Evolutionary conservation across 805 yeast species (phyloP), one percentile per base, ranked within the genome.

Genomic region (Wickerhamiella vanderwaltii): DNA sequence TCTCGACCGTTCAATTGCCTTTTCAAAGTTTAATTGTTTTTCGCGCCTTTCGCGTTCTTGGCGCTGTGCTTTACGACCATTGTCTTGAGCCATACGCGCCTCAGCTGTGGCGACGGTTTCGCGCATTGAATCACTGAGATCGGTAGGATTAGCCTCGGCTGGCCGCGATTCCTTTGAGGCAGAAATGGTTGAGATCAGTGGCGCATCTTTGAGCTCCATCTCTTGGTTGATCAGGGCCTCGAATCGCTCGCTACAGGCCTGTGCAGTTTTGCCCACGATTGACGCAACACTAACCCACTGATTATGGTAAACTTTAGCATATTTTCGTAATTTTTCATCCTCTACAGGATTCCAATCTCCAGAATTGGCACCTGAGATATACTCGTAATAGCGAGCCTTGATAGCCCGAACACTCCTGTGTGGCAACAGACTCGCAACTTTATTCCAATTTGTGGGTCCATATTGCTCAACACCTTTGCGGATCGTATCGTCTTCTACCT

Each of bases 11-110:
- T 22, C 11, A 20, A 33, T 7, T 6, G 26, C 36, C 6, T 4
- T 13, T 3, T 20, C 20, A 16, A 12, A n/a, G 7, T 33, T 33
- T 13, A 20, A 4, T 5, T 25, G 18, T 9, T 15, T 18, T n/a
- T 37, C 40, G 13, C 26, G 19, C 29, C 40, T 33, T 29, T 37
- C 40, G 34, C 40, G 40, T n/a, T 9, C 18, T 26, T 38, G 16
- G 22, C 41, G 35, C 30, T 23, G 23, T 19, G 32, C 29, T 28
- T 38, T 29, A 20, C 41, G 35, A 24, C 34, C 40, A 17, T 29
- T 29, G 22, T 33, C 36, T 13, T 33, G 36, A 4, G 40, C 6
- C 33, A 29, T 37, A 5, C 40, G 40, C 4, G 33, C 34, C 29
- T 26, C 32, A 15, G 26, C 24, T 4, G 40, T 18, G 4, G 31